Base-by-base conservation (phyloP, 1,284 basidiomycete species). In the Cryptococcus sp. region DNA sequence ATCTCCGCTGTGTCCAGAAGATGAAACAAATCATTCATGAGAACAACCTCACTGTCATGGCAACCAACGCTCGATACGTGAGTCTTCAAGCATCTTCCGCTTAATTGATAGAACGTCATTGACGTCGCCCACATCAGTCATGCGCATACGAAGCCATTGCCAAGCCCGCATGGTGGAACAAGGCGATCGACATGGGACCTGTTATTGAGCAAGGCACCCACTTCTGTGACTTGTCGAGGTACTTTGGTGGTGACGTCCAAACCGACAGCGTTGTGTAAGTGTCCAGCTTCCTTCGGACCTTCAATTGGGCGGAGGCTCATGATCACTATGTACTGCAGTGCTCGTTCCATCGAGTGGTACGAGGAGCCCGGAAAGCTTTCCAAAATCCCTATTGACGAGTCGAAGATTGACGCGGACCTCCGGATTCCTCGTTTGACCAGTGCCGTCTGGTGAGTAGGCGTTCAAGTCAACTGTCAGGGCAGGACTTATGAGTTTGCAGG, bases 161-260 rank as follows among this genome's bases (percentile, higher is more conserved):
- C 49, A 96, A 96, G 80, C 86, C 86, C 5, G 91, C 93, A 68
- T 96, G 96, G 95, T 99, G 96, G 96, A 89, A 95, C 84, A 98
- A 98, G 81, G 85, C 88, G 23, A 90, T 73, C 56, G 77, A 76
- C 61, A 78, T 78, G 78, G 95, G 95, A 39, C 95, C 95, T 15
- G 86, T 99, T 71, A 85, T 99, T 61, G 96, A 98, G 79, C 95
- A 98, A 80, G 95, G 91, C 43, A 99, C 96, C 8, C 95, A 86
- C 74, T 85, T 86, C 69, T 82, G 81, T 69, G 78, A 78, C 62
- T 63, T 78, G 54, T 94, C 92, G 53, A 88, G 95, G 67, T 99
- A 98, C 84, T 98, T 99, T 78, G 95, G 94, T 54, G 95, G 95
- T 45, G 95, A 98, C 69, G 93, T 98, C 57, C 90, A 96, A 73